Evolutionary conservation across 257 asterid species (phyloP).

Genomic region (Solanum stenotomum): DNA sequence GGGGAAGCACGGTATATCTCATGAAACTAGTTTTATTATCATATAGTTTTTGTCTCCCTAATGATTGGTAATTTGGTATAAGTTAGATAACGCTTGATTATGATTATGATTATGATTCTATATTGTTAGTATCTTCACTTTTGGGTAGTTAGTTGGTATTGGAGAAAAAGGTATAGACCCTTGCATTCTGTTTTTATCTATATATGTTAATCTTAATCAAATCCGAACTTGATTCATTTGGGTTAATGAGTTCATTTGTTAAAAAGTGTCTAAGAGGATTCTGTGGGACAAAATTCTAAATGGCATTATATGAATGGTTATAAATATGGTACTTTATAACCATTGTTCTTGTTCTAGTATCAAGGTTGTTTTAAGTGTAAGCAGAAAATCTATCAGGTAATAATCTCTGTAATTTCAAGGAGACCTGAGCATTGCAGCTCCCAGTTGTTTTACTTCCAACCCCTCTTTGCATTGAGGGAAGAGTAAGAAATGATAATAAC

Average conservation of each 20-base stretch:
- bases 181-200: background rate
- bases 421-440: background rate
- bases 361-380: background rate
- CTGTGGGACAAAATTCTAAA: background rate
- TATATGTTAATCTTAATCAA: background rate
- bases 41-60: background rate
- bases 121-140: background rate
- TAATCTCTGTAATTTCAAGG: background rate
- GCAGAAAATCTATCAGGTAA: background rate
- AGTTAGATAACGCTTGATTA: background rate
- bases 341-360: background rate
- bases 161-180: background rate
- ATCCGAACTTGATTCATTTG: background rate
- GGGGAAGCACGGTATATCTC: constrained; percentile 94
- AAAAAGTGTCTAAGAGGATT: background rate
- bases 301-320: background rate
- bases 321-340: background rate
- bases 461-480: background rate
- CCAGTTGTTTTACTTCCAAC: background rate
- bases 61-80: background rate
- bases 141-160: background rate
- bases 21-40: background rate
- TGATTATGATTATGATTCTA: background rate
- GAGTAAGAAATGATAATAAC: background rate
- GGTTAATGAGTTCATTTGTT: background rate